phyloP scores from a whole-genome alignment of 768 basidiomycete genomes.

The Hydnum rufescens region DNA sequence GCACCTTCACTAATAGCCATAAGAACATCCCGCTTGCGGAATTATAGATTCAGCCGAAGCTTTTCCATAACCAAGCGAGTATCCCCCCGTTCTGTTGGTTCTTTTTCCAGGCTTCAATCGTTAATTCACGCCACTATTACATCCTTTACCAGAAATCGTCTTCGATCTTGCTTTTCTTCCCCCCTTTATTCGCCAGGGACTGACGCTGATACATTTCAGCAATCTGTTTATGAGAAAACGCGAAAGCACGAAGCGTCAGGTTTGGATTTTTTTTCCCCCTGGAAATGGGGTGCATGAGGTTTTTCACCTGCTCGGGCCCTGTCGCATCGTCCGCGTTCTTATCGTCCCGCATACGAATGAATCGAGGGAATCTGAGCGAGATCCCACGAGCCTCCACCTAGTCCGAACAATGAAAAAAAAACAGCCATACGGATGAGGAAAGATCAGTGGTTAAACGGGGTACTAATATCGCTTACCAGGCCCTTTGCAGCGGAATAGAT shows the following conservation, averaged over 20 bases:
- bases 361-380: constrained; percentile 90
- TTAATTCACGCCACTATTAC: no score
- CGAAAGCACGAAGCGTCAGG: constrained; percentile 5
- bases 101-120: no score
- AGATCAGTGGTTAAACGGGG: not conserved
- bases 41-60: no score
- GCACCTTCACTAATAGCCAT: no score
- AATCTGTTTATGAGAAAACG: constrained; percentile 29
- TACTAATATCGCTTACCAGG: constrained; percentile 36
- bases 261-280: not conserved
- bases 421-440: not conserved
- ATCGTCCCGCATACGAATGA: constrained; percentile 82
- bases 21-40: no score
- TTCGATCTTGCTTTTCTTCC: constrained; percentile 33
- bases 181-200: constrained; percentile 58
- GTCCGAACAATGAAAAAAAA: constrained; percentile 1
- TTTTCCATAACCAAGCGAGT: no score
- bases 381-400: constrained; percentile 81
- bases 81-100: no score
- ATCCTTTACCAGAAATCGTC: constrained; percentile 19
- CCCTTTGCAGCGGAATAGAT: constrained; percentile 91
- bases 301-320: constrained; percentile 66
- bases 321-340: constrained; percentile 87
- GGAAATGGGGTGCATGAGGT: constrained; percentile 3
- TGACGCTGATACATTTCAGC: constrained; percentile 90